Evolutionary conservation across 2,329 filamentous ascomycete genomes (phyloP).

Genomic region (Simplicillium aogashimaense): DNA sequence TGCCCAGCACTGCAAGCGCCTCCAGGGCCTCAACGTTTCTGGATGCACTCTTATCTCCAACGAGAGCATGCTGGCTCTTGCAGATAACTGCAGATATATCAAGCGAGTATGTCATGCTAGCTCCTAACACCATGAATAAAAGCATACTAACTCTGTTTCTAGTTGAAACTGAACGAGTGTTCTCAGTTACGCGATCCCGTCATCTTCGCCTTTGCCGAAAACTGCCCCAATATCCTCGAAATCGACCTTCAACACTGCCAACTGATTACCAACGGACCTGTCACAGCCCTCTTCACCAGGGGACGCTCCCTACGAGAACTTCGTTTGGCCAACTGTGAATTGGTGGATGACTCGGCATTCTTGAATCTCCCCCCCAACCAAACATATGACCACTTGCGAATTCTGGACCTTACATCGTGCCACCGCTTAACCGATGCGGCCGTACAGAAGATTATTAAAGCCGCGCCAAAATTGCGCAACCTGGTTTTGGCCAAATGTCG

Average conservation of each 20-base stretch:
- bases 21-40: slow-evolving; percentile 91
- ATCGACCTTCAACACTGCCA: slow-evolving; percentile 87
- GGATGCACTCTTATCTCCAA: slow-evolving; percentile 78
- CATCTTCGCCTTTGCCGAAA: slow-evolving; percentile 73
- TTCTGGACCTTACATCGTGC: slow-evolving; percentile 89
- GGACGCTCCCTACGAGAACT: slow-evolving; percentile 83
- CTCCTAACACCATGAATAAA: background rate
- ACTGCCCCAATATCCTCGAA: slow-evolving; percentile 89
- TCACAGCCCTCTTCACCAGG: slow-evolving; percentile 70
- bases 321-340: slow-evolving; percentile 73
- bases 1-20: slow-evolving; percentile 68
- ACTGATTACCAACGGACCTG: slow-evolving; percentile 70
- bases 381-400: slow-evolving; percentile 78
- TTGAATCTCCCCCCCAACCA: slow-evolving; percentile 59
- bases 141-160: slow-evolving; percentile 17
- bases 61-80: slow-evolving; percentile 71
- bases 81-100: slow-evolving; percentile 72
- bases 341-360: slow-evolving; percentile 84
- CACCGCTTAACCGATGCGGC: slow-evolving; percentile 74
- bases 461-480: slow-evolving; percentile 81
- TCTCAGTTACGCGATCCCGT: slow-evolving; percentile 72
- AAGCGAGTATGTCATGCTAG: slow-evolving; percentile 56
- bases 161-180: slow-evolving; percentile 94
- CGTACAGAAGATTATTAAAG: slow-evolving; percentile 77
- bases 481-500: slow-evolving; percentile 90